Percentiles rank a stretch among this genome's conserved stretches.
Conservation (phyloP, 768 basidiomycete species). For the Auriscalpium vulgare region DNA sequence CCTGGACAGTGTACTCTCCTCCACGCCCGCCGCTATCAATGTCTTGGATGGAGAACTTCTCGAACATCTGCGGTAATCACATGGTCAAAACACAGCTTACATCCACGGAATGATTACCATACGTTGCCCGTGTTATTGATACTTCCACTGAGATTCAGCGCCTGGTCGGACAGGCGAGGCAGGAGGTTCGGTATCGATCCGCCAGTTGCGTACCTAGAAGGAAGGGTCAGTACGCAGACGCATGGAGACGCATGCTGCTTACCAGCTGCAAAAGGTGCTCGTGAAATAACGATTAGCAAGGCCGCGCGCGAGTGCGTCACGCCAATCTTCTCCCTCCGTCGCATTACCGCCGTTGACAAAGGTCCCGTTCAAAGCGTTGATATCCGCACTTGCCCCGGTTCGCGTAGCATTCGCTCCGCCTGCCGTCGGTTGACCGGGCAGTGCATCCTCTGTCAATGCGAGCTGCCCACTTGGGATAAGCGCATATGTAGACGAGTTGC, state of each 20-base stretch:
- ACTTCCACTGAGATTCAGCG: slow-evolving; percentile 64
- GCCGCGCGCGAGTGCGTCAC: slow-evolving; percentile 50
- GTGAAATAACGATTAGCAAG: slow-evolving; percentile 81
- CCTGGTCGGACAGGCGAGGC: slow-evolving; percentile 56
- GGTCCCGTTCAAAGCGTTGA: slow-evolving; percentile 45
- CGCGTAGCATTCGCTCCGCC: slow-evolving; percentile 39
- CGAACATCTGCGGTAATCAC: slow-evolving; percentile 59
- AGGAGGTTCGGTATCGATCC: slow-evolving; percentile 70
- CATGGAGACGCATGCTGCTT: slow-evolving; percentile 17
- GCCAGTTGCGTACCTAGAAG: slow-evolving; percentile 72
- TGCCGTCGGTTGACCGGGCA: slow-evolving; percentile 60
- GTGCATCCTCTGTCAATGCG: slow-evolving; percentile 56
- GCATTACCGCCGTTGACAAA: slow-evolving; percentile 67
- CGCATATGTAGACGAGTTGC: slow-evolving; percentile 50
- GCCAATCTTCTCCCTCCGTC: slow-evolving; percentile 57
- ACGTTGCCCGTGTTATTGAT: slow-evolving; percentile 67
- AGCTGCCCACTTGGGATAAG: slow-evolving; percentile 78
- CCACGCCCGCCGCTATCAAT: slow-evolving; percentile 73
- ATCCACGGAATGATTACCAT: slow-evolving; percentile 21
- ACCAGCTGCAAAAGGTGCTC: slow-evolving; percentile 88
- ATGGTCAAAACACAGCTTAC: background rate
- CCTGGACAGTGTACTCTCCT: slow-evolving; percentile 82
- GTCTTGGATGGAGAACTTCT: slow-evolving; percentile 77
- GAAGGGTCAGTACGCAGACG: background rate
- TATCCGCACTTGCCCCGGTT: slow-evolving; percentile 48